Conservation (phyloP, 208 protist species). For the Angomonas deanei region DNA sequence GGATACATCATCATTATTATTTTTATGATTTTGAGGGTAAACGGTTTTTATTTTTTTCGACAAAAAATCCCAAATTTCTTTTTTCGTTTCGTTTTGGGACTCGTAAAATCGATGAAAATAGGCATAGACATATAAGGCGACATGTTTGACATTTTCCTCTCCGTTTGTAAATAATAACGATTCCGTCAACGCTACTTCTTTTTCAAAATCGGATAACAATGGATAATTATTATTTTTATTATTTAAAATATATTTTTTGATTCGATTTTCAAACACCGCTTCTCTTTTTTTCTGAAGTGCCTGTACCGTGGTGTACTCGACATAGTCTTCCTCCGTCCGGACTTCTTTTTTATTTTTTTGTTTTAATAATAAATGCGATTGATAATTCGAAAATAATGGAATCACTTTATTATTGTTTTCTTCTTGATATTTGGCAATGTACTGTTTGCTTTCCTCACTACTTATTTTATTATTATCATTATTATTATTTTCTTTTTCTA, state of each 20-base stretch:
- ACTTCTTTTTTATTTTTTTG: background rate
- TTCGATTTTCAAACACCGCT: background rate
- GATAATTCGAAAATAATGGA: background rate
- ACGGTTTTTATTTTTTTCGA: background rate
- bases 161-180: background rate
- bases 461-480: background rate
- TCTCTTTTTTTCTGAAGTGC: background rate
- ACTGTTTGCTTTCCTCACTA: background rate
- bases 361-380: background rate
- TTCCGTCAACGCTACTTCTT: background rate
- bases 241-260: background rate
- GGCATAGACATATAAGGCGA: background rate
- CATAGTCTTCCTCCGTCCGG: background rate
- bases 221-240: background rate
- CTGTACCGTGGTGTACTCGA: background rate
- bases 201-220: background rate
- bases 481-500: background rate
- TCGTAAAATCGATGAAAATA: background rate
- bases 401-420: background rate
- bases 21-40: background rate
- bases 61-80: background rate
- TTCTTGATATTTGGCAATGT: background rate
- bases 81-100: background rate
- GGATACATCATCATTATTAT: background rate
- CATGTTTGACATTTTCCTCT: background rate